These are phyloP conservation scores for Pythium dissotocum DNA, from an alignment of 352 stramenopile genomes.

Conservation along the genomic window DNA sequence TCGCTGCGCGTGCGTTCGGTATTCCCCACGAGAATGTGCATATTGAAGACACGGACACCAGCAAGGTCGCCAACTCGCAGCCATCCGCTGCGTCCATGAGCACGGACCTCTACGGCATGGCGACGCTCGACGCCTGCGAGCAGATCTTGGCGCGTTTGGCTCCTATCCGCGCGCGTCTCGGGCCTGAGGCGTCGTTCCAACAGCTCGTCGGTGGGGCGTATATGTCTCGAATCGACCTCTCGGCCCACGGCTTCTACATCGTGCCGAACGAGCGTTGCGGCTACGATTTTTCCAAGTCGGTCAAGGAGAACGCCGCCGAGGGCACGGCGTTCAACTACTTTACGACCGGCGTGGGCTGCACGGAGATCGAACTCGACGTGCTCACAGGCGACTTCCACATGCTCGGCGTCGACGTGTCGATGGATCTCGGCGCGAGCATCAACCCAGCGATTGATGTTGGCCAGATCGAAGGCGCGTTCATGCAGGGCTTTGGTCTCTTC, in stretches of 20 bases:
- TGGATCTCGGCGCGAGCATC: constrained; percentile 94
- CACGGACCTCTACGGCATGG: constrained; percentile 97
- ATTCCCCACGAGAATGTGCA: constrained; percentile 92
- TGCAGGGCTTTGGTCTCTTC: constrained; percentile 95
- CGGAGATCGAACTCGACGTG: constrained; percentile 95
- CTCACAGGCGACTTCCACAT: constrained; percentile 94
- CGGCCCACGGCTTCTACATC: constrained; percentile 95
- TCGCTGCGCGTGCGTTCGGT: constrained; percentile 90
- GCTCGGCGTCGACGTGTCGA: constrained; percentile 80
- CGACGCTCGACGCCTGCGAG: constrained; percentile 94
- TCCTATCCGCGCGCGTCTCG: constrained; percentile 81
- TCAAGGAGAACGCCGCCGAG: constrained; percentile 88
- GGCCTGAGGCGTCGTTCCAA: constrained; percentile 69
- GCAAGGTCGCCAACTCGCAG: constrained; percentile 94
- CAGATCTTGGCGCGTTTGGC: constrained; percentile 92
- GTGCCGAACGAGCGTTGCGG: constrained; percentile 90
- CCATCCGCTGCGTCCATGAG: constrained; percentile 95
- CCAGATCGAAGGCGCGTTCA: constrained; percentile 97
- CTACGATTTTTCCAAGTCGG: constrained; percentile 91
- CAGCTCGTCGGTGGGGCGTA: constrained; percentile 89
- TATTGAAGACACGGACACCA: constrained; percentile 94
- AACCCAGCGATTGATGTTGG: constrained; percentile 97
- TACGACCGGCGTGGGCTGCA: constrained; percentile 92
- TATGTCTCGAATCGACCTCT: constrained; percentile 93
- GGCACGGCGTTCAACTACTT: constrained; percentile 96